phyloP scores from a whole-genome alignment of 2,329 filamentous ascomycete species.

The Colletotrichum higginsianum region DNA sequence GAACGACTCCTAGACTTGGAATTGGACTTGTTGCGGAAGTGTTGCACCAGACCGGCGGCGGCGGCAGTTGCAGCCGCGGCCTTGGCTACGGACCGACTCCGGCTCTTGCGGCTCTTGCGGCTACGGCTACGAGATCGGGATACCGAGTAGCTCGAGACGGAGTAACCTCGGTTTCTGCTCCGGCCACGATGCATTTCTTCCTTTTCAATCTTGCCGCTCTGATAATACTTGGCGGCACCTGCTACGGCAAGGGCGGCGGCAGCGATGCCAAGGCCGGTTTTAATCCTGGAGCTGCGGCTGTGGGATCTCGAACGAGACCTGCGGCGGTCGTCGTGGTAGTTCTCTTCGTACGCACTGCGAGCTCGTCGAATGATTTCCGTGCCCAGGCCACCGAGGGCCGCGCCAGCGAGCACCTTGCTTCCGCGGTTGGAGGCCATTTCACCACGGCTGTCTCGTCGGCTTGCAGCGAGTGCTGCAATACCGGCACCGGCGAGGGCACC shows the following conservation, averaged over 20 bases:
- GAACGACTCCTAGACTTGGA: constrained; percentile 52
- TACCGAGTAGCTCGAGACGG: constrained; percentile 51
- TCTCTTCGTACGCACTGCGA: constrained; percentile 69
- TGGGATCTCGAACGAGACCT: constrained; percentile 53
- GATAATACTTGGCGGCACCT: constrained; percentile 76
- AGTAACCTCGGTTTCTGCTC: constrained; percentile 62
- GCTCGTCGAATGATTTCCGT: constrained; percentile 74
- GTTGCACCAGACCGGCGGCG: constrained; percentile 71
- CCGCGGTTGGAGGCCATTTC: constrained; percentile 67
- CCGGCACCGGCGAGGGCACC: constrained; percentile 77
- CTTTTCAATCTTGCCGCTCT: constrained; percentile 72
- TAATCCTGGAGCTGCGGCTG: constrained; percentile 61
- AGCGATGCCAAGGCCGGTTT: constrained; percentile 74
- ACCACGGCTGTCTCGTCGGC: constrained; percentile 66
- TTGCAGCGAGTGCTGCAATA: constrained; percentile 70
- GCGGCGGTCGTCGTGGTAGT: constrained; percentile 57
- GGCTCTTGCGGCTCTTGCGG: constrained; percentile 54
- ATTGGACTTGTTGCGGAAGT: constrained; percentile 63
- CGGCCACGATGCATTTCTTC: constrained; percentile 72
- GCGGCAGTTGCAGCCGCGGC: constrained; percentile 71
- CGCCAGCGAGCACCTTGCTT: constrained; percentile 72
- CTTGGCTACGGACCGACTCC: constrained; percentile 68
- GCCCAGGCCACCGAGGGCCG: constrained; percentile 74
- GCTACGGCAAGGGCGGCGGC: constrained; percentile 75
- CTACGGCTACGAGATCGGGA: constrained; percentile 61